Evolutionary conservation across 768 basidiomycete species (phyloP), one percentile per base, ranked within the genome.

Genomic region (Lactarius hatsudake): DNA sequence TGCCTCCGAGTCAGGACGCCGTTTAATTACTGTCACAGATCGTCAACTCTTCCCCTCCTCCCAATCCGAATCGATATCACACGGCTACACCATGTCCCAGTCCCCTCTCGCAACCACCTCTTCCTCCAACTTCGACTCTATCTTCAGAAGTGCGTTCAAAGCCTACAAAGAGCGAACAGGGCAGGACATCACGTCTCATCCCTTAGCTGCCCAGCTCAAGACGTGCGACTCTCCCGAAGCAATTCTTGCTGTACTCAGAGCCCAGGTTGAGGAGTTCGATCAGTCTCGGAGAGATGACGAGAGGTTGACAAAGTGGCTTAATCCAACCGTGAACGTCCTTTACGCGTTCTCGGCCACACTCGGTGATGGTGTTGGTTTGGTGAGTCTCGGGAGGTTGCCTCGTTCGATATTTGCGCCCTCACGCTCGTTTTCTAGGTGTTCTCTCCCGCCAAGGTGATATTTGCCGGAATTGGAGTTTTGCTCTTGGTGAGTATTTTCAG

Each of bases 221-320:
- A 5, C 65, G 0, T 61, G 59, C 20, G 3, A 36, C 20, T 66
- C 65, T 23, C 45, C 64, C 8, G 12, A 56, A 32, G 26, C 36
- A 7, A 28, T 59, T n/a, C 36, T 40, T 28, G n/a, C 36, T n/a
- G 6, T 42, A 7, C 53, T 65, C 12, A 17, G 8, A 43, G 38
- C 18, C 7, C 65, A 61, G 15, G 18, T 61, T n/a, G 40, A 57
- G 8, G 42, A 17, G 15, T 54, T 53, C 5, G 32, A 28, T 10
- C 60, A 48, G 18, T 34, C 38, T 9, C n/a, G 13, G n/a, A 57
- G 26, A 6, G 34, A 23, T 30, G 15, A 38, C n/a, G 26, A 57
- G 1, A 61, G 12, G 20, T 26, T 65, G 26, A 54, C 65, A 18
- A 66, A 40, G 4, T 62, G 54, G 65, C 32, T 61, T 1, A 2